A percentile compares a stretch with the other conserved stretches of the same genome.
These are phyloP conservation scores for Neophaeococcomyces mojaviensis DNA, from an alignment of 2,329 filamentous ascomycete genomes.

Conservation along the genomic window DNA sequence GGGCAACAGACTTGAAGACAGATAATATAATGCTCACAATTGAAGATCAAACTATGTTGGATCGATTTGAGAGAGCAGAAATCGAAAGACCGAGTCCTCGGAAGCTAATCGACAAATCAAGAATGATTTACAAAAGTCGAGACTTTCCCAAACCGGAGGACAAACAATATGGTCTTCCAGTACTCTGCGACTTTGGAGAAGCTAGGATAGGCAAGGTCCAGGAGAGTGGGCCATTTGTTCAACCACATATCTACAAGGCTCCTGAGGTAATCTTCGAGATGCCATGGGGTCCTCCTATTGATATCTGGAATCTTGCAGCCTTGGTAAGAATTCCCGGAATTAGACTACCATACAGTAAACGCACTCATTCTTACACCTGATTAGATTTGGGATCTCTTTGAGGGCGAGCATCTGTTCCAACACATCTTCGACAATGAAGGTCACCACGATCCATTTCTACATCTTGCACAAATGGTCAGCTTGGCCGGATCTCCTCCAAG, in stretches of 20 bases:
- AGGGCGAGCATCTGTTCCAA: slow-evolving; percentile 13
- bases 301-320: too few species aligned
- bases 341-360: too few species aligned
- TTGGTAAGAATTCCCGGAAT: too few species aligned
- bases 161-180: slow-evolving; percentile 15
- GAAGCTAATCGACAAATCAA: slow-evolving; percentile 24
- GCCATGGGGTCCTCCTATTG: slow-evolving; percentile 24
- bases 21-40: slow-evolving; percentile 28
- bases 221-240: slow-evolving; percentile 17
- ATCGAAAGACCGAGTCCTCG: slow-evolving; percentile 17
- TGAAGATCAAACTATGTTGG: slow-evolving; percentile 25
- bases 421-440: slow-evolving; percentile 21
- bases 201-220: slow-evolving; percentile 20
- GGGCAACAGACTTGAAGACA: slow-evolving; percentile 26
- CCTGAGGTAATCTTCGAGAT: slow-evolving; percentile 27
- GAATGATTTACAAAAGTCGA: slow-evolving; percentile 25
- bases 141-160: slow-evolving; percentile 14
- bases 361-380: too few species aligned
- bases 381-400: too few species aligned
- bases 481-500: slow-evolving; percentile 24
- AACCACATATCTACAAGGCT: slow-evolving; percentile 26
- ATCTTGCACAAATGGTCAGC: slow-evolving; percentile 25
- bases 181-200: slow-evolving; percentile 27
- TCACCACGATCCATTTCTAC: slow-evolving; percentile 24
- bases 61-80: slow-evolving; percentile 25